A percentile compares a stretch with the other conserved stretches of the same genome.
Evolutionary conservation across 257 asterid species (phyloP).

Genomic region (Oldenlandia corymbosa): DNA sequence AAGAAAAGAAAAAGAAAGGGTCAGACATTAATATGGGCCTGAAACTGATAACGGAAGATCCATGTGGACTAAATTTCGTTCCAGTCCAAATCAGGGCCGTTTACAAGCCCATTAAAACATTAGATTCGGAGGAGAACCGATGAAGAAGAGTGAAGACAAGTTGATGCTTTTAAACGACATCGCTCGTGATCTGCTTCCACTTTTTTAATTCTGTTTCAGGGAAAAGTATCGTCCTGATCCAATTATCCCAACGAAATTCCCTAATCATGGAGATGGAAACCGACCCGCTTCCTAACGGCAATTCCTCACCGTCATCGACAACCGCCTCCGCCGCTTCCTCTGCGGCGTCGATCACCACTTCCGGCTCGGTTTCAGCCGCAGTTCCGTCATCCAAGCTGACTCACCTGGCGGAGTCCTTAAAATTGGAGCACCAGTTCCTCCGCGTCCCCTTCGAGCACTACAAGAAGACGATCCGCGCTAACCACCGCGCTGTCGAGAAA

Average conservation of each 20-base stretch:
- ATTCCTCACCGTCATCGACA: slow-evolving; percentile 29
- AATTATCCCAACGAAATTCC: neutral
- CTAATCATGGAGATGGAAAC: slow-evolving; percentile 48
- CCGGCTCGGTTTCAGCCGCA: slow-evolving; percentile 10
- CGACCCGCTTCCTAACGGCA: slow-evolving; percentile 53
- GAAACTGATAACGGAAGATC: too few species aligned
- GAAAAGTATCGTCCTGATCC: neutral
- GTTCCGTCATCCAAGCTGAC: slow-evolving; percentile 50
- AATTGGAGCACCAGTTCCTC: slow-evolving; percentile 88
- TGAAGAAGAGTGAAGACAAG: too few species aligned
- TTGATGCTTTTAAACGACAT: too few species aligned
- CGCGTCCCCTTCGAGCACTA: slow-evolving; percentile 96
- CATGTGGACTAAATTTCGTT: neutral
- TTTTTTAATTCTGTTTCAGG: neutral
- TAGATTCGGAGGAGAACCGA: too few species aligned
- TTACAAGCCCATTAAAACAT: neutral
- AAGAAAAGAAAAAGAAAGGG: too few species aligned
- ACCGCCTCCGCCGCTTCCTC: slow-evolving; percentile 9
- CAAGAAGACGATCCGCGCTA: slow-evolving; percentile 90
- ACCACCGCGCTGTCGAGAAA: slow-evolving; percentile 86
- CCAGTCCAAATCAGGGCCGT: neutral
- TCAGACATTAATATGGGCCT: too few species aligned
- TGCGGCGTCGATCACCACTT: neutral
- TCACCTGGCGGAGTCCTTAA: slow-evolving; percentile 59
- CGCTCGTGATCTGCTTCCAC: too few species aligned